Evolutionary conservation across 176 grass and related monocot species (phyloP).

Genomic region (Zoysia japonica): DNA sequence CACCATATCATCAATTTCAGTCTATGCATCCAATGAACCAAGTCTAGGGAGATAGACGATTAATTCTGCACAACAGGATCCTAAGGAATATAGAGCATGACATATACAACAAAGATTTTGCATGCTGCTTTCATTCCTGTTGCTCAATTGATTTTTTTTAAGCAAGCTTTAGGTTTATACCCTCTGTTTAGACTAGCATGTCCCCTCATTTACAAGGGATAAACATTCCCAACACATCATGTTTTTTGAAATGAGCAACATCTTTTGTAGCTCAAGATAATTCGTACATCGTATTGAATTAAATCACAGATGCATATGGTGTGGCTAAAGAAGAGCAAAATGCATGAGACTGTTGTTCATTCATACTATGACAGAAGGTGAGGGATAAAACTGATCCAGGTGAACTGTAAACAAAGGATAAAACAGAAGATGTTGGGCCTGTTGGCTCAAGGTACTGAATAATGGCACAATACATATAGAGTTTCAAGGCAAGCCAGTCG

Average conservation of each 20-base stretch:
- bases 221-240: not conserved
- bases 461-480: constrained; percentile 5
- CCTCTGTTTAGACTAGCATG: not conserved
- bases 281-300: not conserved
- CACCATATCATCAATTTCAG: constrained; percentile 27
- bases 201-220: not conserved
- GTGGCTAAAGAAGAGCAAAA: constrained; percentile 11
- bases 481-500: constrained; percentile 21
- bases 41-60: not conserved
- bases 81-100: not conserved
- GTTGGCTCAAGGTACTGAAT: not conserved
- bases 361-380: constrained; percentile 31
- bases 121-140: too few species aligned
- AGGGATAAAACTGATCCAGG: not conserved
- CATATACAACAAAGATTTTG: not conserved
- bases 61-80: not conserved
- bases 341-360: not conserved
- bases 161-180: not conserved
- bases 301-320: not conserved
- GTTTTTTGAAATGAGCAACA: not conserved
- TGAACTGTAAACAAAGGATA: not conserved
- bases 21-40: constrained; percentile 4
- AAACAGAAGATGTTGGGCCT: constrained; percentile 13
- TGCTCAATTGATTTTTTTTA: not conserved
- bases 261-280: constrained; percentile 13